Evolutionary conservation across 2,329 filamentous ascomycete genomes (phyloP).

Genomic region (Acrodontium crateriforme): DNA sequence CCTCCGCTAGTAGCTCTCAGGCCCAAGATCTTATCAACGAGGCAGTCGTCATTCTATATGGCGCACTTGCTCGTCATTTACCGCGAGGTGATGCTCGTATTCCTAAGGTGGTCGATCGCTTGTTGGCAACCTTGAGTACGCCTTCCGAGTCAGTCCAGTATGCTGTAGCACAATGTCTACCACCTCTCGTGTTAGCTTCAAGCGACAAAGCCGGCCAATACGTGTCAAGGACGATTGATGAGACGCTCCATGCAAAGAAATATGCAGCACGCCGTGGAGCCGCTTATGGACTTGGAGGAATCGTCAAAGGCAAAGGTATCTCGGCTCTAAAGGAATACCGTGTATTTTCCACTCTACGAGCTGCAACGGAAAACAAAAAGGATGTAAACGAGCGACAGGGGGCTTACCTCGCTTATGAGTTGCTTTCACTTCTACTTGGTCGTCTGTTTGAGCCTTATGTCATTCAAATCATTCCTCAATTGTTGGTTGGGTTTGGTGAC

Average conservation of each 20-base stretch:
- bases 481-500: slow-evolving; percentile 83
- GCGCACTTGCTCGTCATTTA: slow-evolving; percentile 79
- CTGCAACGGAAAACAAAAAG: slow-evolving; percentile 89
- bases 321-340: slow-evolving; percentile 69
- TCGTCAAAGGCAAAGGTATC: slow-evolving; percentile 80
- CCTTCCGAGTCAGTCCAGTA: slow-evolving; percentile 96
- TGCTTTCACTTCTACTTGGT: slow-evolving; percentile 74
- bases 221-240: slow-evolving; percentile 65
- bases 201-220: slow-evolving; percentile 66
- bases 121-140: slow-evolving; percentile 78
- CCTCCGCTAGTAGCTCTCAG: slow-evolving; percentile 66
- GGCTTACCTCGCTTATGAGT: slow-evolving; percentile 77
- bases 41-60: slow-evolving; percentile 94
- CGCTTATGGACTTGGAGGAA: slow-evolving; percentile 83
- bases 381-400: slow-evolving; percentile 80
- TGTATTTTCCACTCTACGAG: slow-evolving; percentile 66
- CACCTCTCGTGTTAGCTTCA: slow-evolving; percentile 74
- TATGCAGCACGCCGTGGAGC: slow-evolving; percentile 89
- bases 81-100: slow-evolving; percentile 74
- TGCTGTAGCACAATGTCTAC: slow-evolving; percentile 85
- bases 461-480: slow-evolving; percentile 83
- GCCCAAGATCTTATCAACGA: slow-evolving; percentile 85
- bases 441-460: slow-evolving; percentile 92
- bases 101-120: slow-evolving; percentile 71
- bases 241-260: slow-evolving; percentile 73